Percentiles rank a stretch among this genome's conserved stretches.
phyloP scores from a whole-genome alignment of 176 grass and related monocot genomes.

The Avena sativa region DNA sequence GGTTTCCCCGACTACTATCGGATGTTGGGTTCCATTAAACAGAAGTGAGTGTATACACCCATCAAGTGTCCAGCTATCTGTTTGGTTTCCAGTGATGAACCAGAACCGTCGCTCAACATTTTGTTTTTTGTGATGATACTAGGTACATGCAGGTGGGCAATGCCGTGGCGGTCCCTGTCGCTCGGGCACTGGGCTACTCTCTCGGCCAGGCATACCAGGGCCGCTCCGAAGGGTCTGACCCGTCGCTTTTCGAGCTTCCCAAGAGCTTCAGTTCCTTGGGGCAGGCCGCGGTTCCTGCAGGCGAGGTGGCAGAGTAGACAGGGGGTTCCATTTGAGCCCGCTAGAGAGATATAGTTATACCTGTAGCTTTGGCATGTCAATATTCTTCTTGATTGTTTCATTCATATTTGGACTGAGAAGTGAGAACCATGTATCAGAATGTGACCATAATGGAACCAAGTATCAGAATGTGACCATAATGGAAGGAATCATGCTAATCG shows the following conservation, averaged over 20 bases:
- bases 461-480: no score
- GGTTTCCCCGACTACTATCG: conserved; percentile 78
- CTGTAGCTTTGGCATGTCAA: no score
- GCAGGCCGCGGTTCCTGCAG: neutral
- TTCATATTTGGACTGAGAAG: no score
- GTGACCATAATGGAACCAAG: no score
- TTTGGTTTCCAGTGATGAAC: neutral
- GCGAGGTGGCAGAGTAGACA: no score
- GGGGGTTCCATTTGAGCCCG: no score
- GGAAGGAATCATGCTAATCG: no score
- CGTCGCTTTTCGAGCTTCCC: conserved; percentile 23
- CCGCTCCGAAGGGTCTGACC: neutral
- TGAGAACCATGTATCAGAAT: no score
- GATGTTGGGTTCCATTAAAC: conserved; percentile 54
- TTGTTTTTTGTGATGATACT: neutral
- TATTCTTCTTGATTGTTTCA: no score
- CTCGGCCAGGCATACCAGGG: conserved; percentile 44
- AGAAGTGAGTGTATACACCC: conserved; percentile 46
- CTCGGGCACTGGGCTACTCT: conserved; percentile 46
- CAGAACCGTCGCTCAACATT: neutral
- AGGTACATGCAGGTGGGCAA: conserved; percentile 69
- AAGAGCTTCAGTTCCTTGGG: conserved; percentile 27
- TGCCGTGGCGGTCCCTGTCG: conserved; percentile 49
- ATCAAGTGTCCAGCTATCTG: neutral
- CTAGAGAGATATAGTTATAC: no score